phyloP scores from a whole-genome alignment of 2,329 filamentous ascomycete species.

The Zymoseptoria ardabiliae region DNA sequence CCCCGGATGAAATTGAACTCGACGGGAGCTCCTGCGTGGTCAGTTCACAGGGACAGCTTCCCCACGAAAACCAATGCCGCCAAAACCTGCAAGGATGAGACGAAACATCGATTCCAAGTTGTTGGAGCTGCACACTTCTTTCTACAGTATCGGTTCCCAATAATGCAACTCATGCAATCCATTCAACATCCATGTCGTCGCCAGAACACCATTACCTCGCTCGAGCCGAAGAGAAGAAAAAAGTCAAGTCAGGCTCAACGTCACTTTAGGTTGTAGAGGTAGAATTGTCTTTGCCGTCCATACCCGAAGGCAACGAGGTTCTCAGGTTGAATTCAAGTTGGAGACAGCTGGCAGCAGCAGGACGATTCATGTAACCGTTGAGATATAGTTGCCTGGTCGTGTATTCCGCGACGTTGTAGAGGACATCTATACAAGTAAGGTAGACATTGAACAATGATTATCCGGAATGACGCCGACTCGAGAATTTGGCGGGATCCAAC shows the following conservation, averaged over 20 bases:
- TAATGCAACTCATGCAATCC: not conserved
- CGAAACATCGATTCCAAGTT: not conserved
- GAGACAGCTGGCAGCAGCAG: not conserved
- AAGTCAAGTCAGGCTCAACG: not conserved
- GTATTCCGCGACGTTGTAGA: not conserved
- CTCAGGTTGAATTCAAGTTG: not conserved
- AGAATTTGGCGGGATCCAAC: not conserved
- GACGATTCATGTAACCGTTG: not conserved
- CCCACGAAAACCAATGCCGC: not conserved
- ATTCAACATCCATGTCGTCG: not conserved
- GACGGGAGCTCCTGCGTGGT: not conserved
- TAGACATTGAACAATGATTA: not conserved
- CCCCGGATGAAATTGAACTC: not conserved
- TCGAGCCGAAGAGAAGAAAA: not conserved
- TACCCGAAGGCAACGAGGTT: not conserved
- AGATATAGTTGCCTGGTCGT: not conserved
- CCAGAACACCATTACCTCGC: no score
- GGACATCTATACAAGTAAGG: not conserved
- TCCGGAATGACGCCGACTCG: not conserved
- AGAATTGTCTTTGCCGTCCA: not conserved
- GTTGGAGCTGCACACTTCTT: not conserved
- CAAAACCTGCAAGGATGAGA: not conserved
- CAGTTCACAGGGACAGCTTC: not conserved
- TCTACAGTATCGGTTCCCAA: not conserved
- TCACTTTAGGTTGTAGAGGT: not conserved